phyloP scores from a whole-genome alignment of 2,329 filamentous ascomycete genomes.

The Fusarium acutatum region DNA sequence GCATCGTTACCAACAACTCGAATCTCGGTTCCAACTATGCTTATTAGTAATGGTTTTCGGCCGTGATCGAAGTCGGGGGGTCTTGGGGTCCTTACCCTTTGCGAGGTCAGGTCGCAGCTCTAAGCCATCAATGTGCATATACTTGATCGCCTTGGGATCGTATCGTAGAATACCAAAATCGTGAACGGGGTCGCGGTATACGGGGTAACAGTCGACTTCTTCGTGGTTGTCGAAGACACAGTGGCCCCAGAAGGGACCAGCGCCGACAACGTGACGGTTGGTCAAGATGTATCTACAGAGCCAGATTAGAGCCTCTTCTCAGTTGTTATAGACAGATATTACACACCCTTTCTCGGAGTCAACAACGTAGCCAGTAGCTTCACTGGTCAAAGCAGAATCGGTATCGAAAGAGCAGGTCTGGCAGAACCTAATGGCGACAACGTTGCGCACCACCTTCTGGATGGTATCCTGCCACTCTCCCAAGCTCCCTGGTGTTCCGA shows the following conservation, averaged over 20 bases:
- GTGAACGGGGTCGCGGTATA: constrained; percentile 98
- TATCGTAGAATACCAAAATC: constrained; percentile 98
- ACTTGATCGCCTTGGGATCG: constrained; percentile 94
- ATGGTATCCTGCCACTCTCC: constrained; percentile 94
- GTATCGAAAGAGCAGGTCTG: constrained; percentile 98
- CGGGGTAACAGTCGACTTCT: constrained; percentile 92
- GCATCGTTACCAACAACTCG: constrained; percentile 98
- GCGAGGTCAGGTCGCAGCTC: constrained; percentile 86
- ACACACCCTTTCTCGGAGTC: constrained; percentile 87
- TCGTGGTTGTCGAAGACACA: constrained; percentile 99
- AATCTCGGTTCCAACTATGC: constrained; percentile 85
- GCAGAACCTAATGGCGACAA: constrained; percentile 99
- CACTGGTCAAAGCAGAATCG: constrained; percentile 90
- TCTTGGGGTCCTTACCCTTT: constrained; percentile 56
- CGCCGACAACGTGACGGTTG: constrained; percentile 91
- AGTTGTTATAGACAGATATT: not conserved
- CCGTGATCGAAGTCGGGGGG: not conserved
- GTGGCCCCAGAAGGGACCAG: constrained; percentile 97
- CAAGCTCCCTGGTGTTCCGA: constrained; percentile 50
- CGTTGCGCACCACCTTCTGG: constrained; percentile 90
- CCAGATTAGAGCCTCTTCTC: not conserved
- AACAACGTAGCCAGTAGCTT: constrained; percentile 97
- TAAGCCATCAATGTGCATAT: constrained; percentile 88
- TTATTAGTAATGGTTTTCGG: constrained; percentile 24
- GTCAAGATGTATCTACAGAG: constrained; percentile 76